phyloP scores from a whole-genome alignment of 768 basidiomycete genomes.

The Piloderma croceum region DNA sequence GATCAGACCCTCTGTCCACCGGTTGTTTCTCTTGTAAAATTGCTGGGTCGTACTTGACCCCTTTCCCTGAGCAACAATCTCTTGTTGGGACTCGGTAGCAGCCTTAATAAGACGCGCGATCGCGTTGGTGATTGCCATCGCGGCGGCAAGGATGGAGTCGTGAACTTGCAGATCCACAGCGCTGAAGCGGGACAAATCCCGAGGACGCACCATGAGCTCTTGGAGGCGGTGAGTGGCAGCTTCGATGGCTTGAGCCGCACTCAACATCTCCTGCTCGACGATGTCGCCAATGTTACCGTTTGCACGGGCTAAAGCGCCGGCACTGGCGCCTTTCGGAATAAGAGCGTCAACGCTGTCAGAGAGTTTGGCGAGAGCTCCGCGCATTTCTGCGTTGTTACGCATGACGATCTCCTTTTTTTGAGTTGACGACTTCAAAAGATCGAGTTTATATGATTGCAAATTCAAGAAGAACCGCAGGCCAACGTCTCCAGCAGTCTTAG shows the following conservation, averaged over 20 bases:
- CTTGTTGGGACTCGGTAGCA: conserved; percentile 95
- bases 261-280: conserved; percentile 94
- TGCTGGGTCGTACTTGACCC: conserved; percentile 90
- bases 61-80: conserved; percentile 93
- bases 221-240: conserved; percentile 86
- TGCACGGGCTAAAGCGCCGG: conserved; percentile 61
- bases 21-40: conserved; percentile 99
- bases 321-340: conserved; percentile 76
- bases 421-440: conserved; percentile 58
- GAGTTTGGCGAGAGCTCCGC: conserved; percentile 75
- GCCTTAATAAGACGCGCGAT: conserved; percentile 93
- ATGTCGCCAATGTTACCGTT: conserved; percentile 95
- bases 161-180: conserved; percentile 95
- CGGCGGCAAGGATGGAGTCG: conserved; percentile 91
- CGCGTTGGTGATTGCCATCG: conserved; percentile 92
- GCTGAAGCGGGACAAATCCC: conserved; percentile 80
- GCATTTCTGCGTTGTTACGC: conserved; percentile 83
- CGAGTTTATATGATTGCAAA: conserved; percentile 91
- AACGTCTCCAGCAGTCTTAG: conserved; percentile 82
- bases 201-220: conserved; percentile 85
- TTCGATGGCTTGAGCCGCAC: conserved; percentile 91
- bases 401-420: conserved; percentile 84
- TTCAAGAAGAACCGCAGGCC: conserved; percentile 92
- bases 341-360: conserved; percentile 84
- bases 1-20: conserved; percentile 99